A percentile compares a stretch with the other conserved stretches of the same genome.
Evolutionary conservation across 306 rosid genomes (phyloP).

Genomic region (Glycine latifolia): DNA sequence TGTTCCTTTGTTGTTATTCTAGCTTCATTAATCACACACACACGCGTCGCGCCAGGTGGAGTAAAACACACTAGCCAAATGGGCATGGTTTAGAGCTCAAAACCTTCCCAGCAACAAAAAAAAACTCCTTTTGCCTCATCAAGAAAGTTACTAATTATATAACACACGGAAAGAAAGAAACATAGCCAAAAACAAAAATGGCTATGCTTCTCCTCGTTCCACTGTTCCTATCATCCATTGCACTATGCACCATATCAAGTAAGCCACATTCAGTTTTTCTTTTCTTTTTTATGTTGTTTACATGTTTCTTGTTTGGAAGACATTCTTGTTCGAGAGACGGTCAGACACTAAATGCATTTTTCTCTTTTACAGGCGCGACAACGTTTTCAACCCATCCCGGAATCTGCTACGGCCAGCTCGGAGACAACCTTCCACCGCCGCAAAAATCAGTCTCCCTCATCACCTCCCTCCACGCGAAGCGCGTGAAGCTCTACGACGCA

Average conservation of each 20-base stretch:
- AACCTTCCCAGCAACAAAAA: neutral
- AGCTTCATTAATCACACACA: neutral
- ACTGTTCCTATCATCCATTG: slow-evolving; percentile 47
- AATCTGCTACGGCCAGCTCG: slow-evolving; percentile 78
- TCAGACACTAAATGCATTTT: neutral
- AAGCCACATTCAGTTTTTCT: neutral
- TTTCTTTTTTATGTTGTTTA: neutral
- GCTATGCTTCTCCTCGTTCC: slow-evolving; percentile 43
- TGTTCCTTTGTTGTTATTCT: neutral
- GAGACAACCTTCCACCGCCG: slow-evolving; percentile 80
- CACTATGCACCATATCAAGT: slow-evolving; percentile 49
- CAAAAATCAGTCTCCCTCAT: slow-evolving; percentile 56
- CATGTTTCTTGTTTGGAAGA: too few species aligned
- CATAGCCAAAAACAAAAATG: slow-evolving; percentile 28
- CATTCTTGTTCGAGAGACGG: too few species aligned
- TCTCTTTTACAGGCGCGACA: slow-evolving; percentile 51
- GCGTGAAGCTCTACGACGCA: slow-evolving; percentile 65
- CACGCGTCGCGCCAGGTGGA: neutral
- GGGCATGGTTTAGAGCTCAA: neutral
- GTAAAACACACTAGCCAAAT: neutral
- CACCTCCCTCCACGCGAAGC: slow-evolving; percentile 64
- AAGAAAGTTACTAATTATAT: neutral
- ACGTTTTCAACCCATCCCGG: slow-evolving; percentile 63
- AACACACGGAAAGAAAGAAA: neutral
- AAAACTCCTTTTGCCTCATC: neutral